Base-by-base conservation (phyloP, 495 filamentous ascomycete species). In the Penicillium paradoxum region DNA sequence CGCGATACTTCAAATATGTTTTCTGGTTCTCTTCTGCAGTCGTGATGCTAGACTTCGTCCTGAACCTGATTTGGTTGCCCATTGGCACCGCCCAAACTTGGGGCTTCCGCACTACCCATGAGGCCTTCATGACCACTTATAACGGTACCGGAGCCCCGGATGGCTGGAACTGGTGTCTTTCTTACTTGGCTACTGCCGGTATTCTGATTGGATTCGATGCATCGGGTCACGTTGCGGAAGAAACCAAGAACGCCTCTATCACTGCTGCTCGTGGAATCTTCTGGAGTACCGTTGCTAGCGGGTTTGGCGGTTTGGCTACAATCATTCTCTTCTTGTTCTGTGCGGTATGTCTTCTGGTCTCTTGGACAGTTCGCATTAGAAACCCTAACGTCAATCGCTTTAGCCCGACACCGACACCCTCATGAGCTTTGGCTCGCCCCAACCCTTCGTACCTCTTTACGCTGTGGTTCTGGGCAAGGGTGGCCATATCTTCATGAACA, bases 151-250 rank as follows among this genome's bases (percentile, higher is more conserved):
- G 78, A 24, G 78, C 78, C 4, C 76, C 78, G 1, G 63, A 68
- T 17, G 79, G 74, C 13, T 82, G 79, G 79, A 82, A 82, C 60
- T 82, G 79, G 79, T 80, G 77, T 72, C 69, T 82, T 29, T 79
- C 76, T 19, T 82, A 78, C 60, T 71, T 80, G 40, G 79, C 78
- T 18, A 82, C 79, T 9, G 79, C 79, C n/a, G 79, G 79, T 51
- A 78, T 82, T 47, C 57, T 82, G 53, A 79, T 82, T 41, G 79
- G 79, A 37, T 82, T 80, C 44, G 79, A 82, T 59, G 79, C 79
- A 8, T 74, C 73, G 13, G 78, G 77, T 15, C 78, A 81, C 55
- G 74, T 81, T 48, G 75, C 76, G 0, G 79, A 82, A 55, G 79
- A 82, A 56, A 82, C 79, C 5, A 78, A 80, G 66, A 74, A 81